Percentiles rank a stretch among this genome's conserved stretches.
phyloP scores from a whole-genome alignment of 1,139 yeast species.

The Geotrichum histeridarum region DNA sequence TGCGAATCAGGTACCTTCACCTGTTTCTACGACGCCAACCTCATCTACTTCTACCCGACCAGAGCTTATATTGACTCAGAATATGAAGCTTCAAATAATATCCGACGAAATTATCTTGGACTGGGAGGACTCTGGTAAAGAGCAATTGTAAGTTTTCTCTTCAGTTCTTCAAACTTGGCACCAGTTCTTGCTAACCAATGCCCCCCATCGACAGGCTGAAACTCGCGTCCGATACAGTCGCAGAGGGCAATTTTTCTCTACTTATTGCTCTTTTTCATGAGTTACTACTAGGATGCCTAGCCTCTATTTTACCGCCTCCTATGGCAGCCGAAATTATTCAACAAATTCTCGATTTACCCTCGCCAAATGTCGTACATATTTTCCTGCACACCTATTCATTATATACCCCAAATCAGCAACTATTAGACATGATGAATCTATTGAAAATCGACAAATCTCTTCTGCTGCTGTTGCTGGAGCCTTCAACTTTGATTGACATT shows the following conservation, averaged over 20 bases:
- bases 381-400: constrained; percentile 27
- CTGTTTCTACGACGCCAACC: background rate
- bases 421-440: constrained; percentile 22
- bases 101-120: constrained; percentile 21
- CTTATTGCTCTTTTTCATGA: constrained; percentile 27
- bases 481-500: constrained; percentile 24
- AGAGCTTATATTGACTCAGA: constrained; percentile 5
- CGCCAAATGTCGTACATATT: constrained; percentile 16
- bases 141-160: constrained; percentile 22
- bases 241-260: constrained; percentile 10
- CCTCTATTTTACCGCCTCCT: constrained; percentile 18
- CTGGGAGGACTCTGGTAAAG: constrained; percentile 24
- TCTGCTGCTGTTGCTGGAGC: constrained; percentile 28
- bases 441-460: constrained; percentile 26
- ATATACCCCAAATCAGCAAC: constrained; percentile 19
- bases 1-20: background rate
- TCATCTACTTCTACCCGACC: background rate
- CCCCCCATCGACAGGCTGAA: constrained; percentile 10
- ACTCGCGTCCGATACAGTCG: constrained; percentile 15
- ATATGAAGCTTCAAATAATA: constrained; percentile 19
- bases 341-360: constrained; percentile 5
- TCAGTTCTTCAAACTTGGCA: background rate
- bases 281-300: constrained; percentile 20
- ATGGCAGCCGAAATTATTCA: constrained; percentile 15
- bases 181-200: background rate